phyloP scores from a whole-genome alignment of 371 early-diverging fungal genomes.

The Lichtheimia ornata region DNA sequence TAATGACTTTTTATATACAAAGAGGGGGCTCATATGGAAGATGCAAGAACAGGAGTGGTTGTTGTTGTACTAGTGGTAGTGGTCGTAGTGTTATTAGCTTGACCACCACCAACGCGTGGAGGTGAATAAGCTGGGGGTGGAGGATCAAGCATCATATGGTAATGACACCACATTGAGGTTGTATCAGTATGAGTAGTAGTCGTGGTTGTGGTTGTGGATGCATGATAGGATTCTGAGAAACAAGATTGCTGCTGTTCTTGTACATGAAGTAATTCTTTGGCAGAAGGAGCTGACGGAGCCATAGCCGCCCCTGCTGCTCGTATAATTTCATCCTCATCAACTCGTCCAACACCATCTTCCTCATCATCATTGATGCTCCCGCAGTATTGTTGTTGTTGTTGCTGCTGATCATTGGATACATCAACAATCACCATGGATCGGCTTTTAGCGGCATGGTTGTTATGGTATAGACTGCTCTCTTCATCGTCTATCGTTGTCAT shows the following conservation, averaged over 20 bases:
- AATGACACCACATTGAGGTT: not conserved
- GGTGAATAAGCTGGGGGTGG: not conserved
- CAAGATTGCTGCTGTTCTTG: not conserved
- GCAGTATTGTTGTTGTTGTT: not conserved
- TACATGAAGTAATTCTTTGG: constrained; percentile 12
- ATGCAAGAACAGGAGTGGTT: no score
- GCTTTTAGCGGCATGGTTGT: not conserved
- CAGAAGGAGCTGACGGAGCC: constrained; percentile 15
- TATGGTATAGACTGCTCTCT: no score
- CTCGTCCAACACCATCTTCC: not conserved
- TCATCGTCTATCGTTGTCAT: no score
- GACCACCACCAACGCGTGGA: no score
- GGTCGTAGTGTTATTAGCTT: no score
- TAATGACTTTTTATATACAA: no score
- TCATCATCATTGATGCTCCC: not conserved
- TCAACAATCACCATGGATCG: not conserved
- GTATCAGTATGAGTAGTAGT: not conserved
- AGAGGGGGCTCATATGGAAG: no score
- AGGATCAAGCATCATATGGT: not conserved
- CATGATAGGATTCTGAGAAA: no score
- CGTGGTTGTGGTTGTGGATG: not conserved
- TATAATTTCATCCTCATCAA: not conserved
- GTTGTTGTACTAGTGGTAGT: no score
- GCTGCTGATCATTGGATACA: not conserved
- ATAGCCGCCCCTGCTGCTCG: not conserved